Percentiles rank a stretch among this genome's conserved stretches.
phyloP scores from a whole-genome alignment of 176 grass and related monocot genomes.

The Ananas comosus region DNA sequence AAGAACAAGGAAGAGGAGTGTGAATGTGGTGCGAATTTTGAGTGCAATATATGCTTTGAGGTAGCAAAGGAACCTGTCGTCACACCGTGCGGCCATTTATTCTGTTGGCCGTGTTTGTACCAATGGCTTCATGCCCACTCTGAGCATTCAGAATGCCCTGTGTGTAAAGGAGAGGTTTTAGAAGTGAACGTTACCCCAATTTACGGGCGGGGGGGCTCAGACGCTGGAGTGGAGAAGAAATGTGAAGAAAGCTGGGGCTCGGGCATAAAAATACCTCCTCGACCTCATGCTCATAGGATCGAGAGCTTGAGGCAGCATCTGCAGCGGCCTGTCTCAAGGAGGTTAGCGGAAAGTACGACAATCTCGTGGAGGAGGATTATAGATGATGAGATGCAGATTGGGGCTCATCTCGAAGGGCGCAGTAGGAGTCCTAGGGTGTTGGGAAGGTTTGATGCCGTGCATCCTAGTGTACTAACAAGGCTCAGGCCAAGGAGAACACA shows the following conservation, averaged over 20 bases:
- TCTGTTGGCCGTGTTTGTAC: constrained; percentile 87
- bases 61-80: constrained; percentile 61
- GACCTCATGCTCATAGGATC: constrained; percentile 38
- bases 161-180: constrained; percentile 68
- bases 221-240: not conserved
- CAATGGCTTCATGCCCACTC: constrained; percentile 51
- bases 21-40: constrained; percentile 41
- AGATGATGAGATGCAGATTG: constrained; percentile 19
- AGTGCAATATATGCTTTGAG: constrained; percentile 86
- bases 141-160: constrained; percentile 53
- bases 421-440: not conserved
- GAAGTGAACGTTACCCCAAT: constrained; percentile 59
- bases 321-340: constrained; percentile 20
- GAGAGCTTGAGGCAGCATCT: constrained; percentile 47
- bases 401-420: not conserved
- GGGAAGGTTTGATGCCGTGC: not conserved
- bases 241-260: constrained; percentile 6
- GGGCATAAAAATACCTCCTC: constrained; percentile 43
- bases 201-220: constrained; percentile 53
- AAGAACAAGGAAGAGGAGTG: constrained; percentile 34
- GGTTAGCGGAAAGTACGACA: constrained; percentile 16
- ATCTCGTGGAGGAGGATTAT: constrained; percentile 31
- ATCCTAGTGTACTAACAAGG: not conserved
- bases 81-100: constrained; percentile 81
- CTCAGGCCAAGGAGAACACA: constrained; percentile 1